Evolutionary conservation across 2,329 filamentous ascomycete species (phyloP).

Genomic region (Fonsecaea multimorphosa): DNA sequence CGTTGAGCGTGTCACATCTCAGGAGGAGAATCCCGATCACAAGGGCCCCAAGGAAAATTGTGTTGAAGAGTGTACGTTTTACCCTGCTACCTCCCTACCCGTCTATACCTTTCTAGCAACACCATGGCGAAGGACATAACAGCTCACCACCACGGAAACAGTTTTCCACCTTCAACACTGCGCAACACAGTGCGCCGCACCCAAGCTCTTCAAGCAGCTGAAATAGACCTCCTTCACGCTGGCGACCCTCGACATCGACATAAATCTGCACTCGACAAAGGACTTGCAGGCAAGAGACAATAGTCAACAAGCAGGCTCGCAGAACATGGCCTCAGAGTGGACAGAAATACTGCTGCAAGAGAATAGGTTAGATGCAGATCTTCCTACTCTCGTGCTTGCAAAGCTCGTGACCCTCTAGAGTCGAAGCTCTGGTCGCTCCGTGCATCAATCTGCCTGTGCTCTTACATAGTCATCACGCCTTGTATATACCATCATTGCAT

Average conservation of each 20-base stretch:
- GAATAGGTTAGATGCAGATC: background rate
- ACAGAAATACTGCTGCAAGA: background rate
- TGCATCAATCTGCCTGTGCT: background rate
- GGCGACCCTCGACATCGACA: background rate
- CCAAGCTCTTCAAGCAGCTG: slow-evolving; percentile 91
- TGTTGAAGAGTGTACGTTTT: slow-evolving; percentile 93
- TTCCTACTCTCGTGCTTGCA: background rate
- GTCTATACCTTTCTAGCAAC: slow-evolving; percentile 6
- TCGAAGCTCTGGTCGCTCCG: background rate
- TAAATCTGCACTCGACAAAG: background rate
- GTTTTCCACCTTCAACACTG: slow-evolving; percentile 99
- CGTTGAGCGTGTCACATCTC: slow-evolving; percentile 83
- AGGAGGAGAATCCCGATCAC: slow-evolving; percentile 71
- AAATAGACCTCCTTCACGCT: slow-evolving; percentile 67
- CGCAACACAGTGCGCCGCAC: slow-evolving; percentile 87
- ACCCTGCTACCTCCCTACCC: background rate
- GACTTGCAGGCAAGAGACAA: background rate
- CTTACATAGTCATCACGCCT: slow-evolving; percentile 14
- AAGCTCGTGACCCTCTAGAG: background rate
- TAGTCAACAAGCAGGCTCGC: background rate
- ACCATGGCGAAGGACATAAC: background rate
- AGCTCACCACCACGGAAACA: slow-evolving; percentile 47
- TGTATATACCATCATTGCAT: slow-evolving; percentile 4
- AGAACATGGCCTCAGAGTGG: background rate
- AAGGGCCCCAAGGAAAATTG: slow-evolving; percentile 88